These are phyloP conservation scores for Penicillium herquei DNA, from an alignment of 495 filamentous ascomycete species.

Conservation along the genomic window DNA sequence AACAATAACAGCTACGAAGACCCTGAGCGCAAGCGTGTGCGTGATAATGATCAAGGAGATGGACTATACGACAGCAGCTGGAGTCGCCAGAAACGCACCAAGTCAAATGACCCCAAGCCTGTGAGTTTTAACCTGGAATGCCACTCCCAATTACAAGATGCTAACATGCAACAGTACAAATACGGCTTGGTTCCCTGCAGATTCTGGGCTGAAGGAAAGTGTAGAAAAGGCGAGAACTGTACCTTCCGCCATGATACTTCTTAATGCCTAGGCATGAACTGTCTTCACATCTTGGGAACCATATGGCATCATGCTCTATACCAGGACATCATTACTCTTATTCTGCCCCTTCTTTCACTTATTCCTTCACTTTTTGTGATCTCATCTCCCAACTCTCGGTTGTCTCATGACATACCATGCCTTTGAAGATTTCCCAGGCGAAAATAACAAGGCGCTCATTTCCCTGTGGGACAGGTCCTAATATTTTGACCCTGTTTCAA, in stretches of 20 bases:
- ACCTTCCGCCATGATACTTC: constrained; percentile 67
- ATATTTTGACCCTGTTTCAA: too few species aligned
- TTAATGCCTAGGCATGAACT: neutral
- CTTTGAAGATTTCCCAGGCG: too few species aligned
- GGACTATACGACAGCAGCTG: constrained; percentile 24
- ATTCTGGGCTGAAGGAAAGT: constrained; percentile 77
- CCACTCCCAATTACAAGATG: neutral
- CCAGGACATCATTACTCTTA: neutral
- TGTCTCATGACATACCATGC: too few species aligned
- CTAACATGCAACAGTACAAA: constrained; percentile 35
- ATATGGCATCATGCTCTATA: neutral
- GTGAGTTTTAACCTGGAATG: constrained; percentile 20
- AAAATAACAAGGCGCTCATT: too few species aligned
- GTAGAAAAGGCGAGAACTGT: constrained; percentile 80
- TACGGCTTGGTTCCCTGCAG: constrained; percentile 59
- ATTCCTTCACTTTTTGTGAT: too few species aligned
- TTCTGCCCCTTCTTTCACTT: too few species aligned
- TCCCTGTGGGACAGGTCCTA: too few species aligned
- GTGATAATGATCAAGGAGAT: constrained; percentile 33
- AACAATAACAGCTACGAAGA: constrained; percentile 32
- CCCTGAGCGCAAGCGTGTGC: constrained; percentile 45
- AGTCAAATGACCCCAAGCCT: constrained; percentile 33
- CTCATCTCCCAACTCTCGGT: too few species aligned
- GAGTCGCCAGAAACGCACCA: constrained; percentile 36
- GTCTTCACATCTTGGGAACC: too few species aligned